Evolutionary conservation across 106 monocot genomes (phyloP).

Genomic region (Ottelia alismoides): DNA sequence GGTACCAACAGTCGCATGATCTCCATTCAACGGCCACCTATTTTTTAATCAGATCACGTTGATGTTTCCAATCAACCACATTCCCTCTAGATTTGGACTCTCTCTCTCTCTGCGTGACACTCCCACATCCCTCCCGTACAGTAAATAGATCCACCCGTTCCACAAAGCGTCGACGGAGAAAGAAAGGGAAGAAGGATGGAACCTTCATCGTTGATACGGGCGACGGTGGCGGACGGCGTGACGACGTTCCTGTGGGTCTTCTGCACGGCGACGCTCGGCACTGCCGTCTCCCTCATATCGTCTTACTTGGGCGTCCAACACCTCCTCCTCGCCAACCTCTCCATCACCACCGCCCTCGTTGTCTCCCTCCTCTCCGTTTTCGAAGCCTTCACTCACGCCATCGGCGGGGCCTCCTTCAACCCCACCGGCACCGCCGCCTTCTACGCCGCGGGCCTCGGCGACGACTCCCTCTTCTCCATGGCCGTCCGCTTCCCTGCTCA

Average conservation of each 20-base stretch:
- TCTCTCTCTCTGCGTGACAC: too few relatives aligned
- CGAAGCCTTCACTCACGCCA: conserved; percentile 23
- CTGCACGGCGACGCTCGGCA: conserved; percentile 58
- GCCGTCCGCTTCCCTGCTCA: conserved; percentile 93
- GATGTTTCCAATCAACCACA: too few relatives aligned
- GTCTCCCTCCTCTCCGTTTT: conserved; percentile 42
- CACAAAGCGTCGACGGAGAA: too few relatives aligned
- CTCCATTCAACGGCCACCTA: too few relatives aligned
- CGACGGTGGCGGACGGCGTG: conserved; percentile 43
- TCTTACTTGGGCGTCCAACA: conserved; percentile 20
- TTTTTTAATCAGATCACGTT: too few relatives aligned
- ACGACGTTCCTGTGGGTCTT: conserved; percentile 83
- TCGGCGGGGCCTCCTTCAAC: conserved; percentile 92
- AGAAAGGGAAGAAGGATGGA: too few relatives aligned
- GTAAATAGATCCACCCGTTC: too few relatives aligned
- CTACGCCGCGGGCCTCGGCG: conserved; percentile 74
- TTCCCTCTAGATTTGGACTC: too few relatives aligned
- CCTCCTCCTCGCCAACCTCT: conserved; percentile 14
- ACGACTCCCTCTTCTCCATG: conserved; percentile 54
- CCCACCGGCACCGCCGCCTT: conserved; percentile 65
- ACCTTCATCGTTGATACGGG: conserved; percentile 22
- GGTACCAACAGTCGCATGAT: too few relatives aligned
- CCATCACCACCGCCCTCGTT: conserved; percentile 44
- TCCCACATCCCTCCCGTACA: too few relatives aligned
- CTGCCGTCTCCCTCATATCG: conserved; percentile 29